Conservation (phyloP, 192 early-diverging fungal species). For the Coemansia sp. region DNA sequence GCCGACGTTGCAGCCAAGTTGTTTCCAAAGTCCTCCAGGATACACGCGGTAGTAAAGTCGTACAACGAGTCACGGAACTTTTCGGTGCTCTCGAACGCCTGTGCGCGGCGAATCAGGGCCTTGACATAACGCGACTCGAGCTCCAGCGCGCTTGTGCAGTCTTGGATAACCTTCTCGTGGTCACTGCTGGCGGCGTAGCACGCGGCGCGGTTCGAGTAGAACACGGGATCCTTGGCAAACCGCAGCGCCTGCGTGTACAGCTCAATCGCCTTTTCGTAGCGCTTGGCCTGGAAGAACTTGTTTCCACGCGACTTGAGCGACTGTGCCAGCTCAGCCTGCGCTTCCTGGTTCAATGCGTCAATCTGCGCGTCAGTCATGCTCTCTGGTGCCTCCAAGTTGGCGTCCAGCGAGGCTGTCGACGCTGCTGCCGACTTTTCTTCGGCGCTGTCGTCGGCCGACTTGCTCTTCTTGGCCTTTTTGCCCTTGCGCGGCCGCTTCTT, state of each 20-base stretch:
- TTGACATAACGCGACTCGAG: slow-evolving; percentile 89
- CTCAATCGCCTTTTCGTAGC: slow-evolving; percentile 81
- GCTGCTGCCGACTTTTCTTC: slow-evolving; percentile 1
- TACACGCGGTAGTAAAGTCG: slow-evolving; percentile 89
- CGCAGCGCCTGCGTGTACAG: slow-evolving; percentile 87
- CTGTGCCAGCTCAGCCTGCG: slow-evolving; percentile 62
- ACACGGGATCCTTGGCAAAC: slow-evolving; percentile 79
- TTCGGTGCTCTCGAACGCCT: slow-evolving; percentile 59
- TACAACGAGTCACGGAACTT: slow-evolving; percentile 59
- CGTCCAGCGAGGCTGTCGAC: slow-evolving; percentile 22
- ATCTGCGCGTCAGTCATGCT: slow-evolving; percentile 54
- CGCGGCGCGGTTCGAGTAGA: slow-evolving; percentile 93
- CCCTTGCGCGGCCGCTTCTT: slow-evolving; percentile 28
- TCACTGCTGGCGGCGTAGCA: slow-evolving; percentile 78
- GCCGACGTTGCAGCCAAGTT: slow-evolving; percentile 70
- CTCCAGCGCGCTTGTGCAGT: slow-evolving; percentile 78
- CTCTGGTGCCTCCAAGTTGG: slow-evolving; percentile 44
- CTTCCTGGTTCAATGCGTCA: slow-evolving; percentile 40
- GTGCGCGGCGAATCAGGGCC: slow-evolving; percentile 71
- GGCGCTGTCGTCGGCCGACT: background rate
- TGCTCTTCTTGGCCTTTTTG: slow-evolving; percentile 44
- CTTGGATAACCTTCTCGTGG: slow-evolving; percentile 73
- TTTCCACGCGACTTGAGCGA: slow-evolving; percentile 85
- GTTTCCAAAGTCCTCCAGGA: slow-evolving; percentile 93
- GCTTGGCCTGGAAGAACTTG: slow-evolving; percentile 75